A percentile compares a stretch with the other conserved stretches of the same genome.
Evolutionary conservation across 1,284 basidiomycete species (phyloP).

Genomic region (Pseudozyma sp.): DNA sequence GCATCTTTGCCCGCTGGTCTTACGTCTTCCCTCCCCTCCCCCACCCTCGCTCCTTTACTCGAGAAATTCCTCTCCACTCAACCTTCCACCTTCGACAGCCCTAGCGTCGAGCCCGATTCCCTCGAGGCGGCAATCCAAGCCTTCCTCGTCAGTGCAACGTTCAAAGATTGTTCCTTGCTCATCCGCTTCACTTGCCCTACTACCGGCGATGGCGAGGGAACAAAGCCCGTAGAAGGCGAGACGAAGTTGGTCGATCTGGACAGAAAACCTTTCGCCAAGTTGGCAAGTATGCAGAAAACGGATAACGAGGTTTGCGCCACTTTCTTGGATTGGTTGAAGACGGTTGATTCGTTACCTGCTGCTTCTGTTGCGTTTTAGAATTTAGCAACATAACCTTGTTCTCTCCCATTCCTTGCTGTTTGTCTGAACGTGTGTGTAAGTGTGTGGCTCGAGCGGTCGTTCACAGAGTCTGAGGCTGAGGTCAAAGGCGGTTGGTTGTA

Average conservation of each 20-base stretch:
- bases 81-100: background rate
- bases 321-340: slow-evolving; percentile 30
- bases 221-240: background rate
- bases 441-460: background rate
- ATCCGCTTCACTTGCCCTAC: slow-evolving; percentile 70
- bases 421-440: background rate
- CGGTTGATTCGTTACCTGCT: background rate
- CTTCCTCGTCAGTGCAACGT: slow-evolving; percentile 87
- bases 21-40: slow-evolving; percentile 5
- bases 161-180: slow-evolving; percentile 95
- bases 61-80: slow-evolving; percentile 8
- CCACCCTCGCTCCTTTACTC: slow-evolving; percentile 11
- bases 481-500: too few species aligned
- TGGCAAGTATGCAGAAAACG: slow-evolving; percentile 79
- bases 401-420: background rate
- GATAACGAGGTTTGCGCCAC: slow-evolving; percentile 71
- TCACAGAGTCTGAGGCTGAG: too few species aligned
- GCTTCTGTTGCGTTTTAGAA: background rate
- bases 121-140: slow-evolving; percentile 31
- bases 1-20: slow-evolving; percentile 6
- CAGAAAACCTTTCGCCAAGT: slow-evolving; percentile 78
- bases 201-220: background rate
- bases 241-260: slow-evolving; percentile 78
- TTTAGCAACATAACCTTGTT: too few species aligned
- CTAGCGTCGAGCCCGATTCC: background rate